Percentiles rank a stretch among this genome's conserved stretches.
Evolutionary conservation across 495 filamentous ascomycete genomes (phyloP).

Genomic region (Pyronema domesticum): DNA sequence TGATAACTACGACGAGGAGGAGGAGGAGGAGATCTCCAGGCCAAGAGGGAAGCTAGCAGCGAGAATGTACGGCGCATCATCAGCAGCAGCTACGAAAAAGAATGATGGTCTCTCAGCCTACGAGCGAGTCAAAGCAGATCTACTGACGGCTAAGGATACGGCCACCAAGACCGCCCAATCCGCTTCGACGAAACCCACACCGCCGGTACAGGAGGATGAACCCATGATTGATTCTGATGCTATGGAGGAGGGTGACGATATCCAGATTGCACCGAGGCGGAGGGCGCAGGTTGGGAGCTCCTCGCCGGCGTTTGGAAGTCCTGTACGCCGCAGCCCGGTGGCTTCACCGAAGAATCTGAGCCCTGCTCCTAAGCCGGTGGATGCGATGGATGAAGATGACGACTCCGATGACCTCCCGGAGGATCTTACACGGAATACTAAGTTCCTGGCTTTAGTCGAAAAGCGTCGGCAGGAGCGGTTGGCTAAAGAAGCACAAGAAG

Average conservation of each 20-base stretch:
- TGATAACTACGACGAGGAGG: too few species aligned
- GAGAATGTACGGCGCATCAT: slow-evolving; percentile 35
- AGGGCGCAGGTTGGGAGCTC: not conserved
- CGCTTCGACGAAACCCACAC: not conserved
- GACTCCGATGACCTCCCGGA: slow-evolving; percentile 32
- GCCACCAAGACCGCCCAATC: not conserved
- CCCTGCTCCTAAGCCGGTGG: slow-evolving; percentile 1
- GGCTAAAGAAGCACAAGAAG: slow-evolving; percentile 34
- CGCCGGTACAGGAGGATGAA: not conserved
- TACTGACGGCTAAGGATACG: slow-evolving; percentile 11
- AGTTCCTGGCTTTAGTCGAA: slow-evolving; percentile 50
- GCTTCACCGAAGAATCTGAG: not conserved
- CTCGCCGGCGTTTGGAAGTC: slow-evolving; percentile 3
- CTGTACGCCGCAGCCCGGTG: not conserved
- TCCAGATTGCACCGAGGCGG: not conserved
- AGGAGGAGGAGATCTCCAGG: slow-evolving; percentile 28
- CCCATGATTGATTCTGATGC: not conserved
- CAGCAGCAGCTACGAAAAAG: slow-evolving; percentile 7
- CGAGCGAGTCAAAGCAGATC: slow-evolving; percentile 24
- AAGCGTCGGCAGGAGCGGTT: slow-evolving; percentile 52
- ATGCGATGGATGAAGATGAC: slow-evolving; percentile 25
- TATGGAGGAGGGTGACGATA: slow-evolving; percentile 15
- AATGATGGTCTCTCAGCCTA: slow-evolving; percentile 5
- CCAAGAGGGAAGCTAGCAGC: slow-evolving; percentile 56
- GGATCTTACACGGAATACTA: slow-evolving; percentile 33